phyloP scores from a whole-genome alignment of 2,329 filamentous ascomycete species.

The Graphilbum fragrans region DNA sequence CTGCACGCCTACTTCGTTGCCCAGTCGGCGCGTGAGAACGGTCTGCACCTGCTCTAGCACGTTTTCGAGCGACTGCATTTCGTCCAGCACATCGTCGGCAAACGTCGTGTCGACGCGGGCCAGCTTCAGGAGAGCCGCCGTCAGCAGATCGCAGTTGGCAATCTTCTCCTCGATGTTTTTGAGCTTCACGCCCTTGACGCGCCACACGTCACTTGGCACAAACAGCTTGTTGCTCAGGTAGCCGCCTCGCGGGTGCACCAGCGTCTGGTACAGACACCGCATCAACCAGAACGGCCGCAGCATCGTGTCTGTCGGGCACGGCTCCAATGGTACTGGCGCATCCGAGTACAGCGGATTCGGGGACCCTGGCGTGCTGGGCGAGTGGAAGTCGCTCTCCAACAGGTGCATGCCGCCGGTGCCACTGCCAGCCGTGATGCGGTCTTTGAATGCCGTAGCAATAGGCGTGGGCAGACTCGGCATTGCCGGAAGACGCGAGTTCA shows the following conservation, averaged over 20 bases:
- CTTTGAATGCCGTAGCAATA: slow-evolving; percentile 48
- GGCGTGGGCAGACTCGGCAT: slow-evolving; percentile 58
- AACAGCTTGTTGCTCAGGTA: slow-evolving; percentile 89
- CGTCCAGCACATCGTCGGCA: slow-evolving; percentile 81
- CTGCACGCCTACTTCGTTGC: slow-evolving; percentile 83
- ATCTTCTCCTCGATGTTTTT: slow-evolving; percentile 91
- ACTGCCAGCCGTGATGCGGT: slow-evolving; percentile 39
- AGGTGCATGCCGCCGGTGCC: slow-evolving; percentile 61
- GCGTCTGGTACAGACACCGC: slow-evolving; percentile 84
- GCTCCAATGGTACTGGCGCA: slow-evolving; percentile 69
- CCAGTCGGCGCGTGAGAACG: slow-evolving; percentile 68
- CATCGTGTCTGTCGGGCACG: slow-evolving; percentile 79
- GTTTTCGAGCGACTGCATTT: slow-evolving; percentile 81
- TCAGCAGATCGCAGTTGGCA: slow-evolving; percentile 79
- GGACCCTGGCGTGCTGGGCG: slow-evolving; percentile 47
- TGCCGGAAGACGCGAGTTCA: slow-evolving; percentile 34
- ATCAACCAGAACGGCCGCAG: slow-evolving; percentile 98
- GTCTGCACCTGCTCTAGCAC: slow-evolving; percentile 78
- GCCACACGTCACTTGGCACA: slow-evolving; percentile 85
- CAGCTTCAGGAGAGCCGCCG: slow-evolving; percentile 75
- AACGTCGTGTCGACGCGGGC: slow-evolving; percentile 77
- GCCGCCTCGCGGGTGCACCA: slow-evolving; percentile 81
- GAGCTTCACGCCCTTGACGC: slow-evolving; percentile 84
- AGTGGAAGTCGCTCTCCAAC: slow-evolving; percentile 75
- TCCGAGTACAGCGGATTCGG: slow-evolving; percentile 50